phyloP scores from a whole-genome alignment of 2,329 filamentous ascomycete genomes.

The Pseudonectria buxi region DNA sequence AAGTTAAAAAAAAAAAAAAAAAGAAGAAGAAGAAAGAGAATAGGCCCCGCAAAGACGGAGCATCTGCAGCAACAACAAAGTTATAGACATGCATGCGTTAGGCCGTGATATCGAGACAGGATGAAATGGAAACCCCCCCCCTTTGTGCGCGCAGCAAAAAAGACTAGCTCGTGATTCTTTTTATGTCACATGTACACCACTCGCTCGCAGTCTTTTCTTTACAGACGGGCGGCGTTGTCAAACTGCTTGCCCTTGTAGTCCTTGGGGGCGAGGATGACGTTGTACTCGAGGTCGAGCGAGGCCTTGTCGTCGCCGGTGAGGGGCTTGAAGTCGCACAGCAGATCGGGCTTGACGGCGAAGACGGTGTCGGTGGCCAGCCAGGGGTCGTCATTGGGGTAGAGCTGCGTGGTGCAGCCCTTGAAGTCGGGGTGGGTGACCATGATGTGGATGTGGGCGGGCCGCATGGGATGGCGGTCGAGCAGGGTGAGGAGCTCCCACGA shows the following conservation, averaged over 20 bases:
- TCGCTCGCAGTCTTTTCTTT: no score
- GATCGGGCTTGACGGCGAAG: constrained; percentile 45
- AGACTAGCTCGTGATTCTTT: no score
- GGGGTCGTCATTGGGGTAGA: constrained; percentile 61
- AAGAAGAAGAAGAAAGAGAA: no score
- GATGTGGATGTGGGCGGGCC: constrained; percentile 41
- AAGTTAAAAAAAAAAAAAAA: no score
- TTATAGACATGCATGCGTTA: no score
- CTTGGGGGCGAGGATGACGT: constrained; percentile 35
- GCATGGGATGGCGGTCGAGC: constrained; percentile 39
- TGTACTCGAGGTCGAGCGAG: constrained; percentile 29
- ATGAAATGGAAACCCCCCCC: no score
- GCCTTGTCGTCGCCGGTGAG: constrained; percentile 27
- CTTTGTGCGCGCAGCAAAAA: no score
- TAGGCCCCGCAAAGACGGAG: no score
- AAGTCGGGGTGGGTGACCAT: constrained; percentile 54
- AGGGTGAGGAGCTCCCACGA: constrained; percentile 31
- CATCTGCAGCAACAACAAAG: no score
- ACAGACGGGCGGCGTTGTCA: not conserved
- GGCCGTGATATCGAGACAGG: no score
- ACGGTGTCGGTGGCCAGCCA: constrained; percentile 46
- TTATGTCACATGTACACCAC: no score
- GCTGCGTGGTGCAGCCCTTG: constrained; percentile 65
- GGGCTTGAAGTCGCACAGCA: constrained; percentile 42
- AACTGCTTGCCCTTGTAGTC: constrained; percentile 33